These are phyloP conservation scores for Chaetomium tenue DNA, from an alignment of 495 filamentous ascomycete species.

Conservation along the genomic window DNA sequence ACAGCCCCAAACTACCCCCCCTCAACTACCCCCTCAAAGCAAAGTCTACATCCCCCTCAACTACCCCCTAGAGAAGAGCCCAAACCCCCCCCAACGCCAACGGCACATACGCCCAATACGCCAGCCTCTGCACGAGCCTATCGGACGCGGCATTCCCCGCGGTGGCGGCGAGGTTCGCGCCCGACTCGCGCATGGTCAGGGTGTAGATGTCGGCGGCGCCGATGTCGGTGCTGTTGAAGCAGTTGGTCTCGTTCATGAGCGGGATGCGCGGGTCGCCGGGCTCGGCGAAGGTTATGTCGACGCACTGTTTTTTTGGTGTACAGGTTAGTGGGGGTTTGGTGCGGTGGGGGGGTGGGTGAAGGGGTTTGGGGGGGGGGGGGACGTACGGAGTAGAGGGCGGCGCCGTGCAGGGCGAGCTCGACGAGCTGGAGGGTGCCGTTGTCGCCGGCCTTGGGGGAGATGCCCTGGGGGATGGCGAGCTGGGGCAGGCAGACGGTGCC, in stretches of 20 bases:
- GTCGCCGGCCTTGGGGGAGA: constrained; percentile 72
- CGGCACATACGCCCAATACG: constrained; percentile 41
- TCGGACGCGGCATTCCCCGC: constrained; percentile 27
- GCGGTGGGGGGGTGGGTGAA: not conserved
- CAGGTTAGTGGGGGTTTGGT: too few relatives aligned
- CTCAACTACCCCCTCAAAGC: not conserved
- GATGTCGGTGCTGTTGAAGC: constrained; percentile 76
- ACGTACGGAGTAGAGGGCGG: constrained; percentile 85
- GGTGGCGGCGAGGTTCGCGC: constrained; percentile 26
- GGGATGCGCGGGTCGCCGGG: constrained; percentile 61
- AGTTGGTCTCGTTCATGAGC: constrained; percentile 73
- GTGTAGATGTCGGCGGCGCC: constrained; percentile 75
- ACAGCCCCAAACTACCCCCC: not conserved
- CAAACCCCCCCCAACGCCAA: constrained; percentile 37
- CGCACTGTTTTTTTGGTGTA: constrained; percentile 76
- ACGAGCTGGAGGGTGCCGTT: constrained; percentile 94
- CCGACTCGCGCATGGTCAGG: constrained; percentile 43
- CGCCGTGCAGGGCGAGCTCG: constrained; percentile 85
- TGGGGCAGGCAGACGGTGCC: constrained; percentile 89
- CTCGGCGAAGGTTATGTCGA: constrained; percentile 77
- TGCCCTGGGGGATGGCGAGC: constrained; percentile 76
- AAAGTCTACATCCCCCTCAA: too few relatives aligned
- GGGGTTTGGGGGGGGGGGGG: not conserved
- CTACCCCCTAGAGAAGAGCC: constrained; percentile 27
- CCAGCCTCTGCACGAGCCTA: constrained; percentile 17